Base-by-base conservation (phyloP, 2,329 filamentous ascomycete species). In the Whalleya microplaca region DNA sequence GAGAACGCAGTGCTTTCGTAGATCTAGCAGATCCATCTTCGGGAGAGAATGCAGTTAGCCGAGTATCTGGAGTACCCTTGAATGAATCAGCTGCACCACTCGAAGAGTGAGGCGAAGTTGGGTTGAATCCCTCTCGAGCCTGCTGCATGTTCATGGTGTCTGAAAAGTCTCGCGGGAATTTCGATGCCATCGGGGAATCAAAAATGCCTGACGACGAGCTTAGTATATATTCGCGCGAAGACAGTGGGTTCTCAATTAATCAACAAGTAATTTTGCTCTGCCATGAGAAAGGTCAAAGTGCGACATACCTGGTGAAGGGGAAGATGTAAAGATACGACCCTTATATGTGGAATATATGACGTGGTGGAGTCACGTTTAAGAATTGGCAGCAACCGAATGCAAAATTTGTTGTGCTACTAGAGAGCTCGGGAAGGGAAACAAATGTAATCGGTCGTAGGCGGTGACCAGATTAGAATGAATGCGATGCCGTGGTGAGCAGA, bases 1-100 rank as follows among this genome's bases (percentile, higher is more conserved):
- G 64, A 8, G 69, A 64, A 23, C 74, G 73, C 16, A 73, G 61
- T 18, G 71, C 63, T 56, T 74, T 75, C 16, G 72, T 71, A 19
- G 79, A 78, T 62, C 78, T 80, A 40, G 74, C 72, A 14, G 79
- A 78, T 49, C 72, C 72, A 41, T 84, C 83, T 16, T 84, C 82
- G 0, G 86, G 85, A 3, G 86, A 89, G 67, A 89, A 88, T 5
- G 81, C 75, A 4, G 86, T 87, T 42, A 87, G 63, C 48, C 81
- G 82, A 7, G 86, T 88, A 56, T 88, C 85, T 0, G 87, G 87
- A 5, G 88, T 90, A 16, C 80, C 82, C 63, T 84, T 80, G 66
- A 79, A 80, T 10, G 86, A 87, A 49, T 84, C 82, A 29, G 77
- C 78, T 19, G 75, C 78, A 45, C 79, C 81, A 51, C 69, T 76